phyloP scores from a whole-genome alignment of 208 protist species.

The Wallacemonas collosoma region DNA sequence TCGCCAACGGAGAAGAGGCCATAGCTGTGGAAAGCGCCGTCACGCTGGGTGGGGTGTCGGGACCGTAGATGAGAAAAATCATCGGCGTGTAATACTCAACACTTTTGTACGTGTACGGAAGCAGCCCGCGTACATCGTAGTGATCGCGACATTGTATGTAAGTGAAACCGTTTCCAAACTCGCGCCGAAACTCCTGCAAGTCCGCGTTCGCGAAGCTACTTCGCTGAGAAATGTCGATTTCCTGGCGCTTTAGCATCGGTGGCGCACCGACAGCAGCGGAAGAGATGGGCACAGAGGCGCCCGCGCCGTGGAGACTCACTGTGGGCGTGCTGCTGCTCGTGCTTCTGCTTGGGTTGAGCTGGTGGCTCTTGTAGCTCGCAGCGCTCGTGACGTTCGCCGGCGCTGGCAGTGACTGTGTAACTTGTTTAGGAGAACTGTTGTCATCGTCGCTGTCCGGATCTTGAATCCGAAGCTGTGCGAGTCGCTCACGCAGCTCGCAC shows the following conservation, averaged over 20 bases:
- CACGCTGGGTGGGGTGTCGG: not conserved
- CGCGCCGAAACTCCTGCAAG: slow-evolving; percentile 51
- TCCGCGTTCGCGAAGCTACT: slow-evolving; percentile 34
- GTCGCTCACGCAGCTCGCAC: not conserved
- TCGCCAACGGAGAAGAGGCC: not conserved
- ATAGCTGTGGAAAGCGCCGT: not conserved
- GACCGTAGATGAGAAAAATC: slow-evolving; percentile 54
- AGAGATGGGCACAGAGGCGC: not conserved
- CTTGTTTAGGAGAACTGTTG: not conserved
- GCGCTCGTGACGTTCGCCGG: not conserved
- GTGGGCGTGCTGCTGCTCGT: slow-evolving; percentile 1
- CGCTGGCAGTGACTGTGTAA: not conserved
- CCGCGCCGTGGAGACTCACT: not conserved
- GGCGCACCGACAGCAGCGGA: not conserved
- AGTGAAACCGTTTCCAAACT: slow-evolving; percentile 63
- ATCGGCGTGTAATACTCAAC: slow-evolving; percentile 76
- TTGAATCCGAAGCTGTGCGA: not conserved
- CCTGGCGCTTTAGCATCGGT: slow-evolving; percentile 22
- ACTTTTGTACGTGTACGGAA: slow-evolving; percentile 71
- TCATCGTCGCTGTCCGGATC: slow-evolving; percentile 38
- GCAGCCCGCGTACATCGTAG: slow-evolving; percentile 58
- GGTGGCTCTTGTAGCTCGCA: not conserved
- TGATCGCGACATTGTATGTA: slow-evolving; percentile 48
- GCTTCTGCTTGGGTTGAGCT: slow-evolving; percentile 17
- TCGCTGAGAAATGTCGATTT: slow-evolving; percentile 32